Base-by-base conservation (phyloP, 2,329 filamentous ascomycete genomes). In the Aspergillus sp. region DNA sequence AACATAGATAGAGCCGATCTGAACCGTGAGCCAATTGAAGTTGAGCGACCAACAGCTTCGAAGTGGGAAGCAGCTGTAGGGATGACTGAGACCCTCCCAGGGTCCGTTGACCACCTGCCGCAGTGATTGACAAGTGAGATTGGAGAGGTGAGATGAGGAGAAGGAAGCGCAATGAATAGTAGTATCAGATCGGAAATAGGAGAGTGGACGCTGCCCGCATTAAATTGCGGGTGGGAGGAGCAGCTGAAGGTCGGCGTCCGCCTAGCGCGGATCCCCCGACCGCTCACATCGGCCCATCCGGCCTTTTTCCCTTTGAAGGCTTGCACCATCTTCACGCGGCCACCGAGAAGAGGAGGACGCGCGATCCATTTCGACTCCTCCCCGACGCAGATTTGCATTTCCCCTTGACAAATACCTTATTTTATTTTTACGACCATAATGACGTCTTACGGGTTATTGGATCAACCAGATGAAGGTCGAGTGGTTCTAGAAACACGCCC, bases 361-460 rank as follows among this genome's bases (percentile, higher is more conserved):
- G 41, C 41, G 41, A 45, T 45, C 41, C 17, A 21, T 5, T 28
- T 48, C 5, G 45, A 25, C 23, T n/a, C 45, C 32, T 36, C 25
- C 45, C 47, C 47, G 47, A 45, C 41, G 41, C 21, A 13, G n/a
- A 21, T 21, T 45, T 36, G 41, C 19, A 45, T 45, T 45, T 45
- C 17, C n/a, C n/a, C 10, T 19, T n/a, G 19, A 47, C 51, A 55
- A 47, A 32, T 36, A 41, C 28, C n/a, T 1, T 12, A 9, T 13
- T 30, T 32, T 28, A 30, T 28, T 19, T 30, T 45, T 55, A 39
- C 17, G 50, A 32, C 45, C 58, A 68, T 76, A 51, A 87, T 87
- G 85, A 73, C 80, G 56, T 78, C 74, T 3, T 92, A 89, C 81
- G 82, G 85, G 48, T 80, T 93, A 51, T 81, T 96, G 52, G 89